Conservation (phyloP, 2,329 filamentous ascomycete genomes). For the Tolypocladium tropicale region DNA sequence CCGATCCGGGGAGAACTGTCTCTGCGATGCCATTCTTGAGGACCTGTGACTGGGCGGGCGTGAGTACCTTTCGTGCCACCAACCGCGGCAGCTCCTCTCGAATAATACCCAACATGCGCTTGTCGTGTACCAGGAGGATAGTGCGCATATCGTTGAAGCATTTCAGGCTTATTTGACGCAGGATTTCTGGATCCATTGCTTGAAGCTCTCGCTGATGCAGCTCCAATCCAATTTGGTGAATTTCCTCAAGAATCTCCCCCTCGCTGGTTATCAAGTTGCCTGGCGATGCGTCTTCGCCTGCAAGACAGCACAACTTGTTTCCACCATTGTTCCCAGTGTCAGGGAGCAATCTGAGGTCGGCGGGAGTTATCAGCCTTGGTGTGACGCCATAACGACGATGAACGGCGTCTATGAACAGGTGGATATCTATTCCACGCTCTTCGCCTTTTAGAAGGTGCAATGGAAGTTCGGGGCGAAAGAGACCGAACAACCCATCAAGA, state of each 20-base stretch:
- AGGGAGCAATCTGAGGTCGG: constrained; percentile 20
- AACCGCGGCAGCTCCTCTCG: constrained; percentile 21
- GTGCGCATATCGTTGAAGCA: constrained; percentile 32
- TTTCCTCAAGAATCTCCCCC: constrained; percentile 19
- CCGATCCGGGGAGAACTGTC: constrained; percentile 21
- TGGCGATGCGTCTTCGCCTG: constrained; percentile 1
- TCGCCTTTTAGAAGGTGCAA: constrained; percentile 27
- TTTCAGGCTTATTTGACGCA: constrained; percentile 23
- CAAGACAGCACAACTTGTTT: constrained; percentile 19
- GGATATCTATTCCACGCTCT: constrained; percentile 27
- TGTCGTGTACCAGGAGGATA: constrained; percentile 29
- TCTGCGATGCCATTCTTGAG: constrained; percentile 20
- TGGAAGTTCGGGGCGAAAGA: constrained; percentile 18
- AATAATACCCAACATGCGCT: constrained; percentile 30
- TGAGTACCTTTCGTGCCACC: constrained; percentile 14
- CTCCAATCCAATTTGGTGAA: constrained; percentile 28
- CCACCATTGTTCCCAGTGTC: constrained; percentile 11
- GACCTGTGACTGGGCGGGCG: constrained; percentile 11
- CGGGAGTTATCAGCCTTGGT: constrained; percentile 22
- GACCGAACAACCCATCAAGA: constrained; percentile 15
- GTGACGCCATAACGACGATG: constrained; percentile 15
- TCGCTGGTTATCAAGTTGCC: constrained; percentile 7
- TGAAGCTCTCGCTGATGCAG: constrained; percentile 26
- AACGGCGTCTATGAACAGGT: constrained; percentile 23
- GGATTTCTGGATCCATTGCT: constrained; percentile 16